Evolutionary conservation across 2,329 filamentous ascomycete genomes (phyloP), one percentile per base, ranked within the genome.

Genomic region (Apiospora phragmitis): DNA sequence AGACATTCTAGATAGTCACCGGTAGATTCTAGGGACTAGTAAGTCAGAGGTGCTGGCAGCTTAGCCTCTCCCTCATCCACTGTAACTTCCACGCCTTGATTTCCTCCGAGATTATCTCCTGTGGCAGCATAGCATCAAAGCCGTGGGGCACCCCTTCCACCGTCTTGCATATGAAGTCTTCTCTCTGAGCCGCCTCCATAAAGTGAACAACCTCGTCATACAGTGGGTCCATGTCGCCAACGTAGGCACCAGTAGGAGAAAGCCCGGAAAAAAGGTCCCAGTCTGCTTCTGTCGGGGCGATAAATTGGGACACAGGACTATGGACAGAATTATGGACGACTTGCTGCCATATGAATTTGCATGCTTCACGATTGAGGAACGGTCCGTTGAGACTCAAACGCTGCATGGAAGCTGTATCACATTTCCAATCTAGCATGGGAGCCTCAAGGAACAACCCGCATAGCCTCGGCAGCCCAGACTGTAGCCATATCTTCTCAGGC

Each of bases 341-440:
- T 47, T 42, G 35, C 24, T 38, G 8, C 67, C 67, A 68, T 16
- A 32, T 32, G 9, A 32, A 43, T 1, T 38, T 43, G 51, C 71
- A 74, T 0, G 41, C 41, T 16, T n/a, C 43, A 4, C 69, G 69
- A 8, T 35, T 71, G 69, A 70, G 76, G 12, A 65, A 49, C 0
- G 71, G 72, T 26, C 70, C 69, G 26, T 73, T 45, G 6, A 16
- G 32, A 68, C 65, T 43, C 49, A 75, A 45, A 75, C 70, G 21
- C 70, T 55, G 3, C 24, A 59, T 67, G 1, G 77, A 79, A 14
- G 76, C 68, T 24, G 78, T 77, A 11, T 74, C 71, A 68, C 76
- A 78, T 42, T 81, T 77, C 71, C 83, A 80, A 70, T 84, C 81
- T 16, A 84, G 73, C 82, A 84, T 83, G 11, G 82, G 81, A 66